Evolutionary conservation across 2,329 filamentous ascomycete species (phyloP).

Genomic region (Colletotrichum tabaci): DNA sequence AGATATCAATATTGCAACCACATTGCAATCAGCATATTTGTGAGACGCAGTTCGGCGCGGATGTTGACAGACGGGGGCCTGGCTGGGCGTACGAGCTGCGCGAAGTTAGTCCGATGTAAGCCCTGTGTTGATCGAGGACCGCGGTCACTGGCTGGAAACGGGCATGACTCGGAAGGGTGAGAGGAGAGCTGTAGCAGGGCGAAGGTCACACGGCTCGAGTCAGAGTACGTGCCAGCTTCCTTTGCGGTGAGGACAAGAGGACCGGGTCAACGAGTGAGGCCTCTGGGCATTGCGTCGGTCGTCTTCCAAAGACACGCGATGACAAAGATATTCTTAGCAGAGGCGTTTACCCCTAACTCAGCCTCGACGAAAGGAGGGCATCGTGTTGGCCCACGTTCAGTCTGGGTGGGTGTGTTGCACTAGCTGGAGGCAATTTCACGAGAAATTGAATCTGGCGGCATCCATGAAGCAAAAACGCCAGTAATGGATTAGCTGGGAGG

Average conservation of each 20-base stretch:
- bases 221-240: background rate
- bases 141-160: constrained; percentile 2
- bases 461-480: background rate
- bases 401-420: background rate
- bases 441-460: constrained; percentile 20
- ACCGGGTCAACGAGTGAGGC: constrained; percentile 4
- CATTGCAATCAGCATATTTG: constrained; percentile 7
- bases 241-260: constrained; percentile 23
- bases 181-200: background rate
- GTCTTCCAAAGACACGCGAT: background rate
- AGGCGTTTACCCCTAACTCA: constrained; percentile 24
- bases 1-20: constrained; percentile 18
- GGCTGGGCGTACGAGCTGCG: constrained; percentile 16
- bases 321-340: constrained; percentile 23
- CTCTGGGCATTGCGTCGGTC: constrained; percentile 8
- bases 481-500: background rate
- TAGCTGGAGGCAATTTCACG: background rate
- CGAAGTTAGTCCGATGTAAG: background rate
- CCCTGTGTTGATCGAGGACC: background rate
- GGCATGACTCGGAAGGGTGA: background rate
- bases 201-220: constrained; percentile 12
- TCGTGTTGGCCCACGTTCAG: background rate
- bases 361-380: background rate
- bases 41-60: constrained; percentile 6
- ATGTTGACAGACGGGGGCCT: constrained; percentile 23